These are phyloP conservation scores for Hansfordia pulvinata DNA, from an alignment of 2,329 filamentous ascomycete genomes.

Conservation along the genomic window DNA sequence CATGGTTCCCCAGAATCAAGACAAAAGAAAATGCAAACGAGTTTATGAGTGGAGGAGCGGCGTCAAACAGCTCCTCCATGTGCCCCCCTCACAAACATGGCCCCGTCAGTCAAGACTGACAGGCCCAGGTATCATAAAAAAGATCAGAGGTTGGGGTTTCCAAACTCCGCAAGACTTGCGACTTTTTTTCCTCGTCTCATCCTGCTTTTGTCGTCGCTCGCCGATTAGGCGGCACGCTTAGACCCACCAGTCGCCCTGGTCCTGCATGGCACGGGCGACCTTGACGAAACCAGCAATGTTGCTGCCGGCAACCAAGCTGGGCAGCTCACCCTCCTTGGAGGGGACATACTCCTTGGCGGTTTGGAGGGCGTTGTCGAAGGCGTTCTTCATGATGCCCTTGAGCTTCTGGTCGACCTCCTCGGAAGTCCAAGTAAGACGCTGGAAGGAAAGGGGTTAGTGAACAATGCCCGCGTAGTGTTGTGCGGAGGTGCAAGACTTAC, in stretches of 20 bases:
- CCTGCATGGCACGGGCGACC: constrained; percentile 86
- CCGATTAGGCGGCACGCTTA: too few relatives aligned
- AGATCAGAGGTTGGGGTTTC: too few relatives aligned
- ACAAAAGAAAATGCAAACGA: too few relatives aligned
- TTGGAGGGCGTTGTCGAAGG: constrained; percentile 78
- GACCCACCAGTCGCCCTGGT: constrained; percentile 94
- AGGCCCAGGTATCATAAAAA: too few relatives aligned
- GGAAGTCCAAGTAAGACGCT: constrained; percentile 69
- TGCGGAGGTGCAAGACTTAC: constrained; percentile 7
- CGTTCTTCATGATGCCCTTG: constrained; percentile 87
- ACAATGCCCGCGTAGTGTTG: constrained; percentile 6
- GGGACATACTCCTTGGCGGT: constrained; percentile 84
- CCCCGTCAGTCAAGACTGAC: too few relatives aligned
- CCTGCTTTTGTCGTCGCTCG: too few relatives aligned
- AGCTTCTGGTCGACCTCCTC: constrained; percentile 89
- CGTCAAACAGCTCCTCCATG: too few relatives aligned
- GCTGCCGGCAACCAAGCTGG: constrained; percentile 80
- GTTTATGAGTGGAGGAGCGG: too few relatives aligned
- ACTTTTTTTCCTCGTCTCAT: too few relatives aligned
- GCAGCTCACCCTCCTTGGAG: constrained; percentile 67
- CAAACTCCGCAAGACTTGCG: too few relatives aligned
- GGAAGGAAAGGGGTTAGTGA: not conserved
- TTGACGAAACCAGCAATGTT: constrained; percentile 98
- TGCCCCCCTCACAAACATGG: constrained; percentile 1
- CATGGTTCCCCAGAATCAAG: too few relatives aligned